Conservation (phyloP, 192 early-diverging fungal genomes). For the Cetraspora pellucida region DNA sequence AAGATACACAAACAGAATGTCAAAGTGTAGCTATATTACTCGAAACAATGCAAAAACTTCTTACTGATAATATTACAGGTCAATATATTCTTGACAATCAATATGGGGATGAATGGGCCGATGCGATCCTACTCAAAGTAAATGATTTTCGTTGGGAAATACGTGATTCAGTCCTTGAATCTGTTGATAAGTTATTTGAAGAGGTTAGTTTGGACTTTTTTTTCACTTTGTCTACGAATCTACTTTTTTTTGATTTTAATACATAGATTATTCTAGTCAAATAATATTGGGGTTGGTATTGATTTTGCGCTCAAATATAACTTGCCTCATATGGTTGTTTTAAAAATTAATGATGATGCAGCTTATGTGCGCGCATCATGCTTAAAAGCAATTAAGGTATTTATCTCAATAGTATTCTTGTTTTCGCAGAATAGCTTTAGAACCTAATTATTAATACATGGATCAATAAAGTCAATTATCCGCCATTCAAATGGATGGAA, state of each 20-base stretch:
- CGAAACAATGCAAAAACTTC: slow-evolving; percentile 25
- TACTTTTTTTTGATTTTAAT: neutral
- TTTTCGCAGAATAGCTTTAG: neutral
- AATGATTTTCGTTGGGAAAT: slow-evolving; percentile 57
- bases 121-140: slow-evolving; percentile 43
- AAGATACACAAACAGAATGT: slow-evolving; percentile 32
- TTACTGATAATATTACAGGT: slow-evolving; percentile 2
- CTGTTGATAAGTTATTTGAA: slow-evolving; percentile 52
- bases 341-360: slow-evolving; percentile 50
- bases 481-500: slow-evolving; percentile 51
- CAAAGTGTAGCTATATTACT: slow-evolving; percentile 35
- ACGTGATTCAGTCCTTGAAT: slow-evolving; percentile 54
- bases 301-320: slow-evolving; percentile 49
- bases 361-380: slow-evolving; percentile 58
- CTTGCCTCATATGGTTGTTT: slow-evolving; percentile 41
- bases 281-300: slow-evolving; percentile 36
- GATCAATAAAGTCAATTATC: slow-evolving; percentile 41
- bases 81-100: slow-evolving; percentile 29
- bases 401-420: neutral
- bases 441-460: neutral
- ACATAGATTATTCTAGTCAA: neutral
- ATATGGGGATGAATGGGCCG: slow-evolving; percentile 40
- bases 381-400: slow-evolving; percentile 48
- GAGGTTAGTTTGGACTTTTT: slow-evolving; percentile 15
- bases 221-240: neutral